Evolutionary conservation across 2,329 filamentous ascomycete genomes (phyloP), one percentile per base, ranked within the genome.

Genomic region (Colletotrichum sublineola): DNA sequence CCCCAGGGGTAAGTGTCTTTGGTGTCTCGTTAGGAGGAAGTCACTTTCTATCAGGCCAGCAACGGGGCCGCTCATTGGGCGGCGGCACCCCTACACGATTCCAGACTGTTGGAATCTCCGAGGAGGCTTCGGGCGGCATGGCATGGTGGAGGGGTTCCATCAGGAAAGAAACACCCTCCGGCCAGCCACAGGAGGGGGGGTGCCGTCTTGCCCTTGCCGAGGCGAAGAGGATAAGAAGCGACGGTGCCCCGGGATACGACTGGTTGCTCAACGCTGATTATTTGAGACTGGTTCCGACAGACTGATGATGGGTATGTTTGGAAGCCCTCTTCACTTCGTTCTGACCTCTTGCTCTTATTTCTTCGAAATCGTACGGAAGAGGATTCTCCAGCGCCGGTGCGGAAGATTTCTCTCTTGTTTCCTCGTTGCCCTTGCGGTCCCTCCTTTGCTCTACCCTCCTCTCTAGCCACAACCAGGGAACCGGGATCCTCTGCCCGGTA

Each of bases 91-190:
- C 62, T 66, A 60, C 31, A 63, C 40, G 57, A 15, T 56, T 73
- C 73, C 71, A 75, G 73, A 75, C 64, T 64, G 57, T 60, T 74
- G 68, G 71, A 71, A 75, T 74, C 69, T 58, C 70, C 65, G 61
- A 66, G 69, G 62, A 61, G 53, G 60, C 33, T 36, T 57, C 61
- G 70, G 66, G 53, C 62, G 67, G 46, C 50, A 67, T 67, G 68
- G 65, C n/a, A n/a, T 56, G 31, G 53, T 56, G 53, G 53, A 36
- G 70, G 65, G 69, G 65, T 63, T 20, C 44, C 64, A 53, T 64
- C 63, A 63, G 63, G 56, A 53, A 38, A 58, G 55, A 42, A 46
- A 65, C 66, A 60, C 58, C 62, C 46, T 56, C 50, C 14, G 33
- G 29, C 46, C 60, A 67, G 69, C 64, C 56, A 73, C 70, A 56